Conservation (phyloP, 73 alveolate genomes). For the Paramecium biaurelia region DNA sequence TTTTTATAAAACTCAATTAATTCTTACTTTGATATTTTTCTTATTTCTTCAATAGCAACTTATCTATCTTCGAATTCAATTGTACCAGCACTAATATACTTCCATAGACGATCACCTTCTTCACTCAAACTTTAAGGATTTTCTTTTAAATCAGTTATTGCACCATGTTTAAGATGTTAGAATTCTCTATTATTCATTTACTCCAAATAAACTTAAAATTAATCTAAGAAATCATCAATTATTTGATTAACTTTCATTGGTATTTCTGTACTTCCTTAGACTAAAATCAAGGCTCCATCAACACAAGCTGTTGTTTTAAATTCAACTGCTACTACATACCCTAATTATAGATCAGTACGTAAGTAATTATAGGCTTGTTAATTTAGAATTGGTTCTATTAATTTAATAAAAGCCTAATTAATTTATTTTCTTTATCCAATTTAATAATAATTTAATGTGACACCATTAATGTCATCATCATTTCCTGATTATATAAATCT, state of each 20-base stretch:
- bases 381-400: neutral
- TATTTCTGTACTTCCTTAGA: neutral
- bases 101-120: conserved; percentile 28
- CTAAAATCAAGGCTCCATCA: neutral
- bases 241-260: neutral
- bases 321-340: neutral
- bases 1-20: neutral
- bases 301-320: neutral
- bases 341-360: neutral
- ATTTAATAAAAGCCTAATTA: neutral
- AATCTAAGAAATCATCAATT: neutral
- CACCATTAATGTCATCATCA: conserved; percentile 17
- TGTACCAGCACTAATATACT: neutral
- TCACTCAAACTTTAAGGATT: neutral
- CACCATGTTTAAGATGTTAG: neutral
- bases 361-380: neutral
- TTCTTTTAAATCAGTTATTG: neutral
- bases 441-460: conserved; percentile 30
- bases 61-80: conserved; percentile 1
- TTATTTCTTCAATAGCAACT: neutral
- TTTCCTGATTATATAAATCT: neutral
- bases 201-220: neutral
- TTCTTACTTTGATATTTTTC: neutral
- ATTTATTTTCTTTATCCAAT: conserved; percentile 24
- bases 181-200: neutral